Percentiles rank a stretch among this genome's conserved stretches.
Conservation (phyloP, 2,329 filamentous ascomycete species). For the Pleurostoma richardsiae region DNA sequence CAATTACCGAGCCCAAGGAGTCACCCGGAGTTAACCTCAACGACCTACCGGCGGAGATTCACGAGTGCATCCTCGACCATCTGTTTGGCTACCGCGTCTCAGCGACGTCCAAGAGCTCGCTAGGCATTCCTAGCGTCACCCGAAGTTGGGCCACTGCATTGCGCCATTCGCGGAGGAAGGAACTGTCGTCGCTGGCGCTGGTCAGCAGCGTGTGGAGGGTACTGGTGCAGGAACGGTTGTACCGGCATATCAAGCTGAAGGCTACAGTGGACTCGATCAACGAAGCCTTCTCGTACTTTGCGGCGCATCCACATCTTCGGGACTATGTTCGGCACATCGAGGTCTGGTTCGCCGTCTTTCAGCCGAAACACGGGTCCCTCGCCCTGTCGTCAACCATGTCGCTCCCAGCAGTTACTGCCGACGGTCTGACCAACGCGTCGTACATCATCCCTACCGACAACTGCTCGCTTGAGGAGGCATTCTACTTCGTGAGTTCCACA, state of each 20-base stretch:
- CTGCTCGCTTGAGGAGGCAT: constrained; percentile 65
- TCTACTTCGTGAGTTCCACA: constrained; percentile 53
- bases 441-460: constrained; percentile 61
- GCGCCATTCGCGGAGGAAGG: constrained; percentile 61
- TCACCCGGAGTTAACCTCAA: constrained; percentile 31
- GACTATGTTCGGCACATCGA: constrained; percentile 67
- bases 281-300: constrained; percentile 57
- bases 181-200: constrained; percentile 61
- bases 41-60: constrained; percentile 63
- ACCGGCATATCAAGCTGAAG: constrained; percentile 71
- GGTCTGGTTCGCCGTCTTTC: constrained; percentile 73
- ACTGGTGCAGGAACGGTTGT: constrained; percentile 67
- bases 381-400: constrained; percentile 36
- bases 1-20: not conserved
- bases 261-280: constrained; percentile 60
- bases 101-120: constrained; percentile 49
- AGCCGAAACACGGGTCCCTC: constrained; percentile 44
- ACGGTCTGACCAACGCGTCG: constrained; percentile 50
- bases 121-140: constrained; percentile 46
- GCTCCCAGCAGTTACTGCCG: constrained; percentile 47
- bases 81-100: constrained; percentile 65
- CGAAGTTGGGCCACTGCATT: constrained; percentile 61
- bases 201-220: constrained; percentile 59
- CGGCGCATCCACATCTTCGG: constrained; percentile 51
- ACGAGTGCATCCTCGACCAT: constrained; percentile 67